phyloP scores from a whole-genome alignment of 306 rosid species.

The Senna siamea region DNA sequence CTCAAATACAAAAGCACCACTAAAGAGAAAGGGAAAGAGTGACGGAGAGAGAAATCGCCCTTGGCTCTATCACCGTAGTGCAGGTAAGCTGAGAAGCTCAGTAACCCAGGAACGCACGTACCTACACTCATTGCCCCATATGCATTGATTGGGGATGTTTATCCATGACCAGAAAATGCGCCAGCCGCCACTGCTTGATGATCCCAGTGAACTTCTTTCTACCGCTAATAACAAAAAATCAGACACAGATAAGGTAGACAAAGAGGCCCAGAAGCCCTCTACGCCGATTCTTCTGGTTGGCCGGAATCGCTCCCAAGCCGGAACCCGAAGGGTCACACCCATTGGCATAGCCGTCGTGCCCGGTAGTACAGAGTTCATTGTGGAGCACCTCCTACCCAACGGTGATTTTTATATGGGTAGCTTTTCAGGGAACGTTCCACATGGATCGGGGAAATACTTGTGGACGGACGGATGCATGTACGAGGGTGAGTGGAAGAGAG shows the following conservation, averaged over 20 bases:
- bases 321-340: constrained; percentile 71
- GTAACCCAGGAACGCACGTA: background rate
- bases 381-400: constrained; percentile 62
- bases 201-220: constrained; percentile 42
- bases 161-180: constrained; percentile 69
- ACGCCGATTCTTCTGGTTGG: constrained; percentile 39
- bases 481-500: constrained; percentile 89
- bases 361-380: background rate
- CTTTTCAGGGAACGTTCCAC: constrained; percentile 66
- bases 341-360: constrained; percentile 43
- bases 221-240: constrained; percentile 52
- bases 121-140: constrained; percentile 13
- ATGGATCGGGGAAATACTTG: constrained; percentile 88
- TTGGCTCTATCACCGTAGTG: constrained; percentile 31
- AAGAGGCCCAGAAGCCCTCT: constrained; percentile 21
- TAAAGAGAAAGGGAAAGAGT: constrained; percentile 31
- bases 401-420: constrained; percentile 90
- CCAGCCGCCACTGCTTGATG: constrained; percentile 49
- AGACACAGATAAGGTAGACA: constrained; percentile 44
- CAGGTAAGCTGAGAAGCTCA: background rate
- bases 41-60: constrained; percentile 28
- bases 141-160: constrained; percentile 38
- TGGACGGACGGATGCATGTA: constrained; percentile 97
- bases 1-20: constrained; percentile 44
- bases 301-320: constrained; percentile 59